These are phyloP conservation scores for Saksenaea oblongispora DNA, from an alignment of 371 early-diverging fungal species.

Conservation along the genomic window DNA sequence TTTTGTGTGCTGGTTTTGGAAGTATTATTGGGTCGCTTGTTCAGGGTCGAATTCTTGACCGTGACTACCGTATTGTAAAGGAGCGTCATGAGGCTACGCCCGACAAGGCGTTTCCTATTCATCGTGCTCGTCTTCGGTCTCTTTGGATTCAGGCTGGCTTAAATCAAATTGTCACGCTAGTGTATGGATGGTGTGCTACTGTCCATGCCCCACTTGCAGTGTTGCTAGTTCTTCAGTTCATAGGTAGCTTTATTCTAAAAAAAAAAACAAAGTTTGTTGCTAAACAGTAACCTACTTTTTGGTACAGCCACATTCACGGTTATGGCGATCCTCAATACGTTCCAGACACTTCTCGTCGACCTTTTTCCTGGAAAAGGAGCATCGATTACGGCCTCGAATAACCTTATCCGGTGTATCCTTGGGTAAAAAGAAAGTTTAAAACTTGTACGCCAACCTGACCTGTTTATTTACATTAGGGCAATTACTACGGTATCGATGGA, in stretches of 20 bases:
- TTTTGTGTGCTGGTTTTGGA: slow-evolving; percentile 14
- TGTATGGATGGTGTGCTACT: slow-evolving; percentile 20
- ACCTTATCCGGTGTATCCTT: slow-evolving; percentile 37
- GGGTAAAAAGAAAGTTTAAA: slow-evolving; percentile 20
- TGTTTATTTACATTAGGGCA: slow-evolving; percentile 14
- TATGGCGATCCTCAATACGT: slow-evolving; percentile 31
- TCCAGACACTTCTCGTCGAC: slow-evolving; percentile 43
- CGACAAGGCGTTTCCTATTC: slow-evolving; percentile 22
- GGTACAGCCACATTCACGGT: slow-evolving; percentile 22
- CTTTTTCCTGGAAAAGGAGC: slow-evolving; percentile 42
- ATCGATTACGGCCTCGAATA: slow-evolving; percentile 43
- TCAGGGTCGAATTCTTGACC: slow-evolving; percentile 11
- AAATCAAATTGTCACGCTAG: slow-evolving; percentile 7
- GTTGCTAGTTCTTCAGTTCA: slow-evolving; percentile 15
- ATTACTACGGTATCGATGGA: slow-evolving; percentile 27
- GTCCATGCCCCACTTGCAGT: slow-evolving; percentile 11
- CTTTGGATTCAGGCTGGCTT: slow-evolving; percentile 11
- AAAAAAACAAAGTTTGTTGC: background rate
- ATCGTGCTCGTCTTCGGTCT: slow-evolving; percentile 10
- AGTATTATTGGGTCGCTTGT: slow-evolving; percentile 13
- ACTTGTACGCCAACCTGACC: too few relatives aligned
- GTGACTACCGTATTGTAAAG: slow-evolving; percentile 6
- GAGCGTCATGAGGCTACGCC: slow-evolving; percentile 4
- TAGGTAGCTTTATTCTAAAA: slow-evolving; percentile 10
- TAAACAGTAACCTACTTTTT: background rate